These are phyloP conservation scores for Seminavis robusta DNA, from an alignment of 108 stramenopile species.

Conservation along the genomic window DNA sequence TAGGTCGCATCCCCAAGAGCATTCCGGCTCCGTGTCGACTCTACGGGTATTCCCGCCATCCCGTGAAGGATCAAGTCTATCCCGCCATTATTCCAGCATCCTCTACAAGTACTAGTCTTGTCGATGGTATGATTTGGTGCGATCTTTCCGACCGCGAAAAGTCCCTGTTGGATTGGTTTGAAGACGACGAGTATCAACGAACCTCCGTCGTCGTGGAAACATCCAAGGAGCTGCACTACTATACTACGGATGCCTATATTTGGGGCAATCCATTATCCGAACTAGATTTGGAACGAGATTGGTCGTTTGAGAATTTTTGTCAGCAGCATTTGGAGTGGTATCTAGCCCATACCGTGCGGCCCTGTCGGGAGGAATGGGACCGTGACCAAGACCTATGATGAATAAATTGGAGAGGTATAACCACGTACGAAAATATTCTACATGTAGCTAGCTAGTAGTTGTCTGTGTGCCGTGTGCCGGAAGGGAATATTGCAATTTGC, in stretches of 20 bases:
- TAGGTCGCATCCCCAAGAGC: conserved; percentile 36
- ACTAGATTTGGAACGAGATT: conserved; percentile 35
- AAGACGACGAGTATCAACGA: conserved; percentile 58
- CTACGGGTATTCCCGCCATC: conserved; percentile 36
- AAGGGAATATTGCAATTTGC: no score
- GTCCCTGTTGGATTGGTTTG: conserved; percentile 62
- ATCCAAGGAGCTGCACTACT: background rate
- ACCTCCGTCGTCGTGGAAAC: conserved; percentile 26
- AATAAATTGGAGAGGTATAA: background rate
- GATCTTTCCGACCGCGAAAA: conserved; percentile 37
- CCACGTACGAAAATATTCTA: no score
- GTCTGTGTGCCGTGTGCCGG: no score
- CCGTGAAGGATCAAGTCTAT: conserved; percentile 50
- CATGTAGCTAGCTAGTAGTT: no score
- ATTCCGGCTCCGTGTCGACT: conserved; percentile 22
- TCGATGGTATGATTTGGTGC: conserved; percentile 38
- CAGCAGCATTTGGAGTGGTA: conserved; percentile 41
- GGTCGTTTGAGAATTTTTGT: conserved; percentile 46
- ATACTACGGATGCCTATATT: conserved; percentile 41
- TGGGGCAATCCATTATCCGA: conserved; percentile 32
- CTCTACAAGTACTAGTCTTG: background rate
- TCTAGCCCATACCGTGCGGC: conserved; percentile 43
- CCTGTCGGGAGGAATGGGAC: conserved; percentile 30
- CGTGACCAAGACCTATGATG: background rate
- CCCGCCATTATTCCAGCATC: conserved; percentile 39